These are phyloP conservation scores for Lasiosphaeria miniovina DNA, from an alignment of 495 filamentous ascomycete species.

Conservation along the genomic window DNA sequence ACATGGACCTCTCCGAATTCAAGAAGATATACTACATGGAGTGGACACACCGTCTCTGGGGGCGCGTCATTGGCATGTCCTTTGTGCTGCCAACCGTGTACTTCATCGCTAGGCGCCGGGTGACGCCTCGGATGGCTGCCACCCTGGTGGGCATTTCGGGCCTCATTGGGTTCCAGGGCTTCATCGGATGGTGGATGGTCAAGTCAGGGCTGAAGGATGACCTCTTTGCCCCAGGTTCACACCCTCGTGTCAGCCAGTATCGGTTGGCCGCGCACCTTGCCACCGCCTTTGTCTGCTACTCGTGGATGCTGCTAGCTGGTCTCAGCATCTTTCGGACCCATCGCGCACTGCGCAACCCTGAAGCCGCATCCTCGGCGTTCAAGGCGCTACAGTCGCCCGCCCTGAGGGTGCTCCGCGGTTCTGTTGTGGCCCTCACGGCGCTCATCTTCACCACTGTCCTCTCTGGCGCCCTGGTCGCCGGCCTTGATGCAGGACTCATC, in stretches of 20 bases:
- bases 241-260: constrained; percentile 93
- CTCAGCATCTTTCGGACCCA: constrained; percentile 76
- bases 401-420: constrained; percentile 68
- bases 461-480: constrained; percentile 90
- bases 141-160: constrained; percentile 79
- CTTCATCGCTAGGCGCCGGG: constrained; percentile 78
- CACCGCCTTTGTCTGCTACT: constrained; percentile 85
- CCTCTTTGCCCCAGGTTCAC: constrained; percentile 82
- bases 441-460: constrained; percentile 88
- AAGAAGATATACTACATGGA: constrained; percentile 99
- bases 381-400: constrained; percentile 59
- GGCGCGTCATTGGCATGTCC: constrained; percentile 83
- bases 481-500: constrained; percentile 91
- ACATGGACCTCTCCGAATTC: constrained; percentile 89
- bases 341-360: constrained; percentile 61
- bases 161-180: constrained; percentile 91
- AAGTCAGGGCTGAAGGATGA: constrained; percentile 93
- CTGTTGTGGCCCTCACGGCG: constrained; percentile 64
- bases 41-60: constrained; percentile 95
- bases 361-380: constrained; percentile 52
- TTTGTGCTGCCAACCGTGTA: constrained; percentile 85
- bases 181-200: constrained; percentile 99
- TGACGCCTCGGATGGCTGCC: constrained; percentile 71
- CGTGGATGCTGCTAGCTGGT: constrained; percentile 91
- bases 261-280: constrained; percentile 85